Evolutionary conservation across 108 stramenopile species (phyloP), one percentile per base, ranked within the genome.

Genomic region (Epithemia pelagica): DNA sequence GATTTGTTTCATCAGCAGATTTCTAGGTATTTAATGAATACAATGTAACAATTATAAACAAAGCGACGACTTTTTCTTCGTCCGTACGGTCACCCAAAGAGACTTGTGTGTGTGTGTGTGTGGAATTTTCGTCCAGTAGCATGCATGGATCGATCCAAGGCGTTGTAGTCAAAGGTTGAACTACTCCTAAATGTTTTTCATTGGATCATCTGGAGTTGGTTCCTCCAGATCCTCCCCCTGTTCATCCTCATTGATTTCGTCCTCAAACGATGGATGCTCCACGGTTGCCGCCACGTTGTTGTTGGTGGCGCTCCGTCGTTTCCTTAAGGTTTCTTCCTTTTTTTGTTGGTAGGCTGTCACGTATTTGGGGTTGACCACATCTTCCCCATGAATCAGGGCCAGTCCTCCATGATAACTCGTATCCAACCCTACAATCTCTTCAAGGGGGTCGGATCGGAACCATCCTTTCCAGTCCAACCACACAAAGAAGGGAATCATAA

Each of bases 361-460:
- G 66, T 76, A 81, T 70, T 81, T 75, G 0, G 80, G 80, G 51
- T 81, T 76, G 26, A 86, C 67, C 52, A 70, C 68, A 30, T 86
- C 82, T 8, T 81, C 75, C 8, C 69, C 72, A 32, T 57, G 52
- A 1, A 76, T 62, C 18, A 81, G 63, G 0, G 77, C 77, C 10
- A 83, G 69, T 54, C 89, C 90, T 63, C 87, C 87, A 74, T 88
- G 87, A 64, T 88, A 85, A 7, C 82, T 83, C 33, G 86, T 87
- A 66, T 92, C 88, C 65, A 93, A 70, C 22, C 88, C 91, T 31
- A 90, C 92, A 70, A 84, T 82, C 70, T 92, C 91, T 77, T 93
- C 91, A 56, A 87, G 51, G 1, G 79, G 70, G 69, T 86, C 81
- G 1, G 88, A 84, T 46, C 90, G 91, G 78, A 92, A 88, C 72